Conservation (phyloP, 2,329 filamentous ascomycete species). For the Periconia sp. region DNA sequence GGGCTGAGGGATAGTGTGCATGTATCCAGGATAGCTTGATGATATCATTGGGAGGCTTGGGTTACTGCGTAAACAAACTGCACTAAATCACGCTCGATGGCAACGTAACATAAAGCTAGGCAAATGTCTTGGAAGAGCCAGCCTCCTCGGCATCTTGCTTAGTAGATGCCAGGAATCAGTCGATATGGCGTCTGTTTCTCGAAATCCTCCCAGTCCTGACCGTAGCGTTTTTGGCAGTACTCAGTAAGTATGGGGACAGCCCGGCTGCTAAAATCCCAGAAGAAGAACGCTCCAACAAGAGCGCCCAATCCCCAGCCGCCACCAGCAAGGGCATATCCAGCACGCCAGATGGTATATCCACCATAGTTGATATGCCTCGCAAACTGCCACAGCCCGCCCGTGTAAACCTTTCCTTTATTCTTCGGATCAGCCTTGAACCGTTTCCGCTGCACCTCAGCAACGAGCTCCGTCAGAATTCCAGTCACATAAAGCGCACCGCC, state of each 20-base stretch:
- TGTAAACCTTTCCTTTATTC: conserved; percentile 57
- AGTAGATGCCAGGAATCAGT: conserved; percentile 39
- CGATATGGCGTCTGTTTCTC: conserved; percentile 45
- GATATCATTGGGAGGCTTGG: not conserved
- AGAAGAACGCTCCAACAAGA: conserved; percentile 44
- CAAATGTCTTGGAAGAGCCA: no score
- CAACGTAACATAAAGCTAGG: no score
- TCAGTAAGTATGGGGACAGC: conserved; percentile 53
- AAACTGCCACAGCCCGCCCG: conserved; percentile 52
- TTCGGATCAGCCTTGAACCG: conserved; percentile 53
- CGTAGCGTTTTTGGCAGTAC: conserved; percentile 50
- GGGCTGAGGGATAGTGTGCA: not conserved
- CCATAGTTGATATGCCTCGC: conserved; percentile 59
- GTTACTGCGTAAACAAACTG: no score
- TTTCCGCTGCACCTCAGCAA: conserved; percentile 60
- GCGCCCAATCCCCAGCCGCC: conserved; percentile 52
- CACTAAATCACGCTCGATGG: no score
- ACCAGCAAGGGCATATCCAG: conserved; percentile 51
- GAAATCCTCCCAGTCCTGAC: conserved; percentile 43
- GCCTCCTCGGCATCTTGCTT: not conserved
- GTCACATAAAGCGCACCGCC: conserved; percentile 54
- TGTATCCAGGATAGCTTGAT: not conserved
- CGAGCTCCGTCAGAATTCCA: conserved; percentile 58
- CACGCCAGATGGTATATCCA: conserved; percentile 55
- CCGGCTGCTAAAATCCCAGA: conserved; percentile 49